Percentiles rank a stretch among this genome's conserved stretches.
These are phyloP conservation scores for Gymnopus androsaceus DNA, from an alignment of 1,284 basidiomycete genomes.

Conservation along the genomic window DNA sequence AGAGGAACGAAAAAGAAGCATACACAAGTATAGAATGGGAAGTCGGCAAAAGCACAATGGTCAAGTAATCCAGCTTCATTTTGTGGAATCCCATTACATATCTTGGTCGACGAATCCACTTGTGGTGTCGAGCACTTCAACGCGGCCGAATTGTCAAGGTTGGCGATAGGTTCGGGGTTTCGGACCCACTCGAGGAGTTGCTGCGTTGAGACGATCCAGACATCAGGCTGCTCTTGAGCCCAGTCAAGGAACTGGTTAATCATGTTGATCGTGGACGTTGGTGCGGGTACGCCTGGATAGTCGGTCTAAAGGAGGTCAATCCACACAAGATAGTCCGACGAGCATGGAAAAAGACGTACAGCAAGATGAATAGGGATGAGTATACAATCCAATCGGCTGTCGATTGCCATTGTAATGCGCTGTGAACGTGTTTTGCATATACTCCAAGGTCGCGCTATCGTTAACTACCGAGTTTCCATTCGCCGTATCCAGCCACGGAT, in stretches of 20 bases:
- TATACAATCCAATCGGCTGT: constrained; percentile 82
- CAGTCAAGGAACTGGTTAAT: constrained; percentile 82
- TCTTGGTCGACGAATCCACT: constrained; percentile 52
- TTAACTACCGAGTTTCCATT: constrained; percentile 53
- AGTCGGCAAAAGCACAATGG: constrained; percentile 69
- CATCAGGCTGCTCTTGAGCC: constrained; percentile 75
- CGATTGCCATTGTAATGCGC: constrained; percentile 74
- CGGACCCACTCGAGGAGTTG: constrained; percentile 77
- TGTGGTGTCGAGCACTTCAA: constrained; percentile 67
- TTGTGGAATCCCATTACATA: constrained; percentile 74
- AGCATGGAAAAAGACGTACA: constrained; percentile 39
- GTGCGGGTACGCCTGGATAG: constrained; percentile 57
- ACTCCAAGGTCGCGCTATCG: constrained; percentile 65
- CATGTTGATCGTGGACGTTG: constrained; percentile 63
- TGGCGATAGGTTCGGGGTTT: constrained; percentile 66
- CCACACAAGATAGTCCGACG: neutral
- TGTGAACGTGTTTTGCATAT: constrained; percentile 77
- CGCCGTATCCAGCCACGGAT: constrained; percentile 76
- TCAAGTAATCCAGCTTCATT: constrained; percentile 63
- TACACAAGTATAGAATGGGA: constrained; percentile 79
- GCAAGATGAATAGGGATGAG: constrained; percentile 82
- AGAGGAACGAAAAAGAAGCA: constrained; percentile 26
- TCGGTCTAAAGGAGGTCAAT: constrained; percentile 38
- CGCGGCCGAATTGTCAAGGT: constrained; percentile 53
- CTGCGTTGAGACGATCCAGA: constrained; percentile 77